These are phyloP conservation scores for Infundibulicybe gibba DNA, from an alignment of 768 basidiomycete genomes.

Conservation along the genomic window DNA sequence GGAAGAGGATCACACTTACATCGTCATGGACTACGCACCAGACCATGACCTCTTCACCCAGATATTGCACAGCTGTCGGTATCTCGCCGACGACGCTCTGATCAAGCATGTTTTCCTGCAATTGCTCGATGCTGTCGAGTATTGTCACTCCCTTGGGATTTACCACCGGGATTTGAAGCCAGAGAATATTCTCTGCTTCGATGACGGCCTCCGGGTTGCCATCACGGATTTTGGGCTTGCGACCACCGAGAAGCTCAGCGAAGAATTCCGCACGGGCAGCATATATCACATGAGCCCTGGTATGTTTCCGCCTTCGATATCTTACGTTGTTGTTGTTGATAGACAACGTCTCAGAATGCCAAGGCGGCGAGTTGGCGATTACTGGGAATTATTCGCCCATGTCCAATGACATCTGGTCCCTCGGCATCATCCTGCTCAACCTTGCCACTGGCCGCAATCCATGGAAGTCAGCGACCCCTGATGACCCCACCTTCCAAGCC, in stretches of 20 bases:
- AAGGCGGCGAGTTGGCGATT: conserved; percentile 65
- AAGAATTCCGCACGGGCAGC: conserved; percentile 93
- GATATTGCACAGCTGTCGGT: conserved; percentile 74
- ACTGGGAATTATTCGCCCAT: conserved; percentile 77
- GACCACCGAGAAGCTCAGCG: conserved; percentile 79
- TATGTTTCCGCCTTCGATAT: conserved; percentile 22
- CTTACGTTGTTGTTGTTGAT: conserved; percentile 8
- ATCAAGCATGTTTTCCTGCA: conserved; percentile 93
- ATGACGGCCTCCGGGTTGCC: conserved; percentile 70
- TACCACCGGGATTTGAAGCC: conserved; percentile 98
- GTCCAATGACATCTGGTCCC: conserved; percentile 93
- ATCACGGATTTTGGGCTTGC: conserved; percentile 96
- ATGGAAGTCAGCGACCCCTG: conserved; percentile 83
- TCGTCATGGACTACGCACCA: conserved; percentile 91
- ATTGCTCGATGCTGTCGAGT: conserved; percentile 88
- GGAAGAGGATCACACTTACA: conserved; percentile 76
- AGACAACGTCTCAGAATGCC: conserved; percentile 65
- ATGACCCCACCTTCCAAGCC: conserved; percentile 87
- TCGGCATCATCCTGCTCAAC: conserved; percentile 95
- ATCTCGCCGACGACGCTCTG: conserved; percentile 78
- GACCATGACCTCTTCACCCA: conserved; percentile 92
- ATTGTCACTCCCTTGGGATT: conserved; percentile 88
- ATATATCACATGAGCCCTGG: conserved; percentile 99
- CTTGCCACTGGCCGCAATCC: conserved; percentile 93
- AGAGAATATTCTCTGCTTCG: conserved; percentile 89